These are phyloP conservation scores for Ricinus communis DNA, from an alignment of 345 rosid species.

Conservation along the genomic window DNA sequence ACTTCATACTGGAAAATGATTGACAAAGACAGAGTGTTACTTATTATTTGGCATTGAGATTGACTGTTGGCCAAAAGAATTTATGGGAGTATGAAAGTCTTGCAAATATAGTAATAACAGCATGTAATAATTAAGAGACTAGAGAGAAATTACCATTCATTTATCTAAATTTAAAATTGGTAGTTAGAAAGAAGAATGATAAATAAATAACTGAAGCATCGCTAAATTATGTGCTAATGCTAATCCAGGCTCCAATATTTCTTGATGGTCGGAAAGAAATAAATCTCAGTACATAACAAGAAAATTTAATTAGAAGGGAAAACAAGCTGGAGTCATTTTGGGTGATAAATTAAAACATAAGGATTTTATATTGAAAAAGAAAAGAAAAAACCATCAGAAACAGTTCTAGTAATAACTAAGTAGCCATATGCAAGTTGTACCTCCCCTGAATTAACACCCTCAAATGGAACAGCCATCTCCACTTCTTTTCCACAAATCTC, in stretches of 20 bases:
- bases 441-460: slow-evolving; percentile 75
- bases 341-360: not conserved
- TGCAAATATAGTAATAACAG: not conserved
- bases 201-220: slow-evolving; percentile 1
- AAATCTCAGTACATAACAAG: no score
- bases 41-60: not conserved
- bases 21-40: not conserved
- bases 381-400: not conserved
- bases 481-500: slow-evolving; percentile 80
- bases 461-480: slow-evolving; percentile 89
- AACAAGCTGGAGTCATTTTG: not conserved
- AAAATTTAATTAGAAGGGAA: not conserved
- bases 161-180: not conserved
- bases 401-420: not conserved
- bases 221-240: not conserved
- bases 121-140: not conserved
- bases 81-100: not conserved
- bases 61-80: not conserved
- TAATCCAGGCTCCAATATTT: slow-evolving; percentile 4
- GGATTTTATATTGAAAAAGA: not conserved
- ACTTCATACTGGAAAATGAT: not conserved
- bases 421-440: slow-evolving; percentile 33
- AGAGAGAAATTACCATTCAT: not conserved
- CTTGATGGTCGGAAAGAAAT: not conserved
- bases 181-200: not conserved